Percentiles rank a stretch among this genome's conserved stretches.
Evolutionary conservation across 495 filamentous ascomycete genomes (phyloP).

Genomic region (Hypoxylon lienhwacheense): DNA sequence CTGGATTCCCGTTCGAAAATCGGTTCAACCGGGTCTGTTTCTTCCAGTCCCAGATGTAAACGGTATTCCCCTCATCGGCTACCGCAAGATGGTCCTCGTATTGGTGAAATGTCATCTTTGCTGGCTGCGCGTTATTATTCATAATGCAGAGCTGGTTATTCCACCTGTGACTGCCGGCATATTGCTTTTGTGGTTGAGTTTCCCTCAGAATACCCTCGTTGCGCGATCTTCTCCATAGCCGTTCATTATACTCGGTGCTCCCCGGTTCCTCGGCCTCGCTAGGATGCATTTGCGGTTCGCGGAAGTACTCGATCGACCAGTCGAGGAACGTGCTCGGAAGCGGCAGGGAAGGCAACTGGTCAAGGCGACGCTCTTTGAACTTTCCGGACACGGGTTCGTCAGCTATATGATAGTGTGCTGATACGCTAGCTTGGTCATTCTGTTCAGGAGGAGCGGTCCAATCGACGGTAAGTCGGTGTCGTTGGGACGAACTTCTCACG

Average conservation of each 20-base stretch:
- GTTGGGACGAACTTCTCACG: conserved; percentile 48
- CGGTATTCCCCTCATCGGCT: conserved; percentile 87
- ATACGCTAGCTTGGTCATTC: conserved; percentile 66
- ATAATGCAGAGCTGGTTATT: conserved; percentile 74
- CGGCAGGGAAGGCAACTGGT: conserved; percentile 64
- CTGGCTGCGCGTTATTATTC: conserved; percentile 83
- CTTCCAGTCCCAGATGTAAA: conserved; percentile 94
- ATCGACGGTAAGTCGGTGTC: conserved; percentile 60
- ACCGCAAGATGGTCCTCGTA: conserved; percentile 95
- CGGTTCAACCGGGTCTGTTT: conserved; percentile 68
- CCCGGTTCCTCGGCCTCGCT: conserved; percentile 95
- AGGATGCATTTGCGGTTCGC: conserved; percentile 97
- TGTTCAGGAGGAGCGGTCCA: conserved; percentile 74
- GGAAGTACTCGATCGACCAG: conserved; percentile 98
- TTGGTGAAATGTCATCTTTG: conserved; percentile 94
- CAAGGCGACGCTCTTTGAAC: conserved; percentile 63
- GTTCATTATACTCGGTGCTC: conserved; percentile 93
- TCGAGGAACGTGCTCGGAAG: conserved; percentile 82
- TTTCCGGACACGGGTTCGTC: conserved; percentile 73
- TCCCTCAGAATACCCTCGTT: conserved; percentile 90
- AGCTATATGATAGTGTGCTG: conserved; percentile 73
- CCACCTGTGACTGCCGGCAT: conserved; percentile 83
- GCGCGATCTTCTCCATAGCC: conserved; percentile 87
- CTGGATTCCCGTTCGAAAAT: conserved; percentile 92
- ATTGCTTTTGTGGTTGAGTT: conserved; percentile 89